Evolutionary conservation across 148 eudicot genomes (phyloP).

Genomic region (Rhododendron ferrugineum): DNA sequence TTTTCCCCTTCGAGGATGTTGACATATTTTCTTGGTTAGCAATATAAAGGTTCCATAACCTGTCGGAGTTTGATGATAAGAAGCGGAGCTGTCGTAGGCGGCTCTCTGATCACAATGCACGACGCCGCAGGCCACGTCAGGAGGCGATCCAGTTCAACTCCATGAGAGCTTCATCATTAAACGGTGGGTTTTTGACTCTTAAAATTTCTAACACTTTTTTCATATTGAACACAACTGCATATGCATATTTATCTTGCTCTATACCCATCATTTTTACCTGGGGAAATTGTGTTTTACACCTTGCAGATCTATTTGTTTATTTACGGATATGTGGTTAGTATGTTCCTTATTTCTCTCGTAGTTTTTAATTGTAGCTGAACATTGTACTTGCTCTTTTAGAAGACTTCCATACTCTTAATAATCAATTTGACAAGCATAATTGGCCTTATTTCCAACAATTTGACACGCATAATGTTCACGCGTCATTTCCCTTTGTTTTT

Average conservation of each 20-base stretch:
- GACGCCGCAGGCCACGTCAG: constrained; percentile 78
- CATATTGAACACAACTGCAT: not conserved
- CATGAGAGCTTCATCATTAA: constrained; percentile 47
- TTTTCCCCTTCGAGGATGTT: not conserved
- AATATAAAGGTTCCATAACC: constrained; percentile 60
- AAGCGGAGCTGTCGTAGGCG: constrained; percentile 90
- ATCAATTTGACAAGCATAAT: constrained; percentile 1
- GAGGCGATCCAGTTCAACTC: constrained; percentile 59
- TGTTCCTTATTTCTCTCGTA: not conserved
- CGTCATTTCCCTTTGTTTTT: not conserved
- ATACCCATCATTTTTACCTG: not conserved
- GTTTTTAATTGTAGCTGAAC: not conserved
- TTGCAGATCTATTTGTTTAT: not conserved
- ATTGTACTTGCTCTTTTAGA: not conserved
- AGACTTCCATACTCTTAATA: not conserved
- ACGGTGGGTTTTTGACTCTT: constrained; percentile 27
- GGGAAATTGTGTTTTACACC: not conserved
- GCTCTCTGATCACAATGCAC: constrained; percentile 83
- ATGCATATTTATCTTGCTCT: not conserved
- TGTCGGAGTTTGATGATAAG: constrained; percentile 76
- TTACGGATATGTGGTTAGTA: not conserved
- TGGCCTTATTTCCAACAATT: not conserved
- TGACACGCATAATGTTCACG: not conserved
- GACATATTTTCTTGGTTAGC: constrained; percentile 1
- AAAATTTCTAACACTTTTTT: not conserved